Evolutionary conservation across 495 filamentous ascomycete genomes (phyloP), one percentile per base, ranked within the genome.

Genomic region (Penicillium lividum): DNA sequence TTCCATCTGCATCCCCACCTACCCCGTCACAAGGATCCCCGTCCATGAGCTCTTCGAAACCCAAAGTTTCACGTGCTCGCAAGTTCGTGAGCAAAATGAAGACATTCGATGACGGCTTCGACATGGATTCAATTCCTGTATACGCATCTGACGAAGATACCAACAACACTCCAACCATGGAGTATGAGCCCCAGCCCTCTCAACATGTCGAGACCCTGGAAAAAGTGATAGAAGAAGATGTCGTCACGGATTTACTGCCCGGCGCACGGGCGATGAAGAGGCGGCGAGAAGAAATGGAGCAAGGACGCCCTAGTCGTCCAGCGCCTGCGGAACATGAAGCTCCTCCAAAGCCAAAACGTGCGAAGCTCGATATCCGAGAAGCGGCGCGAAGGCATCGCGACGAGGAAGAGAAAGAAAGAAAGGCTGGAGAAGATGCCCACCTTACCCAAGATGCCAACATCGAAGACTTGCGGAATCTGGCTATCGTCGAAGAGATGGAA

Each of bases 401-500:
- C 40, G 69, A 73, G 28, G 88, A 94, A 30, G 67, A 70, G 28
- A 53, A 63, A 42, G 62, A 65, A 40, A 62, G 65, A 40, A 58
- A 61, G 27, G 55, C 53, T 3, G 53, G 60, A 57, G 82, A 86
- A 47, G 82, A 87, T 51, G 70, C 71, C 4, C 67, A 87, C 0
- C 75, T 77, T 13, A 75, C 77, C 7, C 68, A 79, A 0, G 86
- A 80, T 15, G 78, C 91, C 54, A 83, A 87, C 51, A 79, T 93
- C 25, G 83, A 83, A 10, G 79, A 86, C n/a, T 83, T 97, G 59
- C 87, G 85, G 43, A 85, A 85, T 16, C 74, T 93, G 3, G 87
- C 87, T n/a, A 82, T 92, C 40, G 80, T 97, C 13, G 92, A 94
- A 65, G 83, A 90, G 51, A 91, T 94, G 79, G 83, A 89, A 16